A percentile compares a stretch with the other conserved stretches of the same genome.
These are phyloP conservation scores for Schwanniomyces pseudopolymorphus DNA, from an alignment of 805 yeast species.

Conservation along the genomic window DNA sequence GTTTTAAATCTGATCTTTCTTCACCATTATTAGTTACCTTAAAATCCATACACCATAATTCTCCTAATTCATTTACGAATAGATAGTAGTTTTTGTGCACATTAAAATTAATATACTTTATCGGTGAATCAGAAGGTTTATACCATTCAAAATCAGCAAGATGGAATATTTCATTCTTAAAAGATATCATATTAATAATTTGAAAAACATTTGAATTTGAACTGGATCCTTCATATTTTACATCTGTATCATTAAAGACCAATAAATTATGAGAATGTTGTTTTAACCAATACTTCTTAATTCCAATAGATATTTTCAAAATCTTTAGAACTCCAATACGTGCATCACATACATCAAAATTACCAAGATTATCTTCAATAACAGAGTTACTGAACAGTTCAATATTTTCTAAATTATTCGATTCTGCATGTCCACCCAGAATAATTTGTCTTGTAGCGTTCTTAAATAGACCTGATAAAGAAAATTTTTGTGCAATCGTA, in stretches of 20 bases:
- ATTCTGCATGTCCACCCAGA: constrained; percentile 19
- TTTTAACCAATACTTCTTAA: constrained; percentile 35
- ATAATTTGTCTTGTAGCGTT: constrained; percentile 32
- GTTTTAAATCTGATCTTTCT: constrained; percentile 1
- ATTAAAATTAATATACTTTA: constrained; percentile 24
- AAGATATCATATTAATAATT: constrained; percentile 30
- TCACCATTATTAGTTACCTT: not conserved
- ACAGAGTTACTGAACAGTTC: constrained; percentile 30
- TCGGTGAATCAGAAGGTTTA: constrained; percentile 7
- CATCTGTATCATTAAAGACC: constrained; percentile 24
- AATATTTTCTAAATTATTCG: constrained; percentile 29
- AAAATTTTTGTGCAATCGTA: constrained; percentile 20
- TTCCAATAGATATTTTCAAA: constrained; percentile 32
- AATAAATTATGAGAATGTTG: constrained; percentile 39
- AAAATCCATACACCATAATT: constrained; percentile 24
- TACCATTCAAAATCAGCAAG: constrained; percentile 32
- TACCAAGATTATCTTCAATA: constrained; percentile 31
- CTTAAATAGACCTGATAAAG: constrained; percentile 28
- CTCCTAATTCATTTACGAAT: constrained; percentile 23
- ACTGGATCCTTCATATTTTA: not conserved
- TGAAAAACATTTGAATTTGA: constrained; percentile 23
- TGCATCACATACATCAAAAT: constrained; percentile 24
- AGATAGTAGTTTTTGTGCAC: constrained; percentile 25
- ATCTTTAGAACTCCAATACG: constrained; percentile 29
- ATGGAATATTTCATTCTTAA: constrained; percentile 25